These are phyloP conservation scores for Clarkia xantiana DNA, from an alignment of 345 rosid species.

Conservation along the genomic window DNA sequence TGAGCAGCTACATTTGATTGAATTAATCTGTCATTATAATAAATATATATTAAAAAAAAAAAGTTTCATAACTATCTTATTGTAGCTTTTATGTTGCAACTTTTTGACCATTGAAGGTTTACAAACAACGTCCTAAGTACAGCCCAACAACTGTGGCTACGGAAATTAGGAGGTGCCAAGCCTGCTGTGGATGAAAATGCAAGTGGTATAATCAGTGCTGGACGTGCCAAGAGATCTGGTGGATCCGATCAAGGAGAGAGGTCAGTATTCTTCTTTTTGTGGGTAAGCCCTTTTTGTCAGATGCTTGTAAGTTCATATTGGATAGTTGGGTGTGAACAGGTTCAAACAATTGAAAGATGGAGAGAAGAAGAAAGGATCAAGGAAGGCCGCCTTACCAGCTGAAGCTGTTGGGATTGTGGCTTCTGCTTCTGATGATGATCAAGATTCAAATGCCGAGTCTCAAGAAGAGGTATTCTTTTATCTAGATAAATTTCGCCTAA, in stretches of 20 bases:
- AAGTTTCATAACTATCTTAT: no score
- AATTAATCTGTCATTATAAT: no score
- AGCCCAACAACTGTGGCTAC: conserved; percentile 93
- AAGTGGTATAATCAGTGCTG: conserved; percentile 79
- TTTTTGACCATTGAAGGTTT: conserved; percentile 42
- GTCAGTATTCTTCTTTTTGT: conserved; percentile 17
- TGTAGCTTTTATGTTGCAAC: no score
- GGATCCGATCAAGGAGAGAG: conserved; percentile 72
- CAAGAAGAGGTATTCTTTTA: conserved; percentile 30
- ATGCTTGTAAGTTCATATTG: conserved; percentile 5
- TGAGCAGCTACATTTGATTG: no score
- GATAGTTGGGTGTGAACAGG: conserved; percentile 30
- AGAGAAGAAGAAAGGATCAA: conserved; percentile 40
- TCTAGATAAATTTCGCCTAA: not conserved
- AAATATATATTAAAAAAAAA: no score
- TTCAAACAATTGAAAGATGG: conserved; percentile 61
- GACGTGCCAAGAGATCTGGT: conserved; percentile 69
- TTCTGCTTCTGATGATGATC: conserved; percentile 52
- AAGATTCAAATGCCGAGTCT: conserved; percentile 35
- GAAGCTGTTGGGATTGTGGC: conserved; percentile 36
- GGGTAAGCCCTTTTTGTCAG: not conserved
- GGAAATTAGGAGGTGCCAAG: conserved; percentile 88
- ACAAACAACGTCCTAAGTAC: conserved; percentile 91
- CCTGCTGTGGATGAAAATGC: conserved; percentile 72
- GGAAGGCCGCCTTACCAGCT: conserved; percentile 44